Conservation (phyloP, 768 basidiomycete species). For the Trametes cinnabarina region DNA sequence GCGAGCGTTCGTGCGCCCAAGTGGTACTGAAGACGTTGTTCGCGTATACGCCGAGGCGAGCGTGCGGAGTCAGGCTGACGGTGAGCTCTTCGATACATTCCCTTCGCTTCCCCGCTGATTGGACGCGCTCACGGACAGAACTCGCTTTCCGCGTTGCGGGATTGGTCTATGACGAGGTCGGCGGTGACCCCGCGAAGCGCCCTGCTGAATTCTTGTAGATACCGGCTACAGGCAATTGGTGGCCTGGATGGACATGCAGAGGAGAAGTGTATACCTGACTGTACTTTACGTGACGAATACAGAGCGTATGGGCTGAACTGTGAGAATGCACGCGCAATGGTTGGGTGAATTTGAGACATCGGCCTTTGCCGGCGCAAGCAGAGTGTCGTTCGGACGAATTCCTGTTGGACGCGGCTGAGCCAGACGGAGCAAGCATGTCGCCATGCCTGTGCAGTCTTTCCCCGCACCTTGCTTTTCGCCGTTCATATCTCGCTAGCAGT, state of each 20-base stretch:
- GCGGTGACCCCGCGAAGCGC: slow-evolving; percentile 73
- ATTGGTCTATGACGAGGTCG: slow-evolving; percentile 78
- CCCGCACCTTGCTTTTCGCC: background rate
- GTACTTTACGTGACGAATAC: slow-evolving; percentile 12
- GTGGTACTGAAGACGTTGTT: slow-evolving; percentile 98
- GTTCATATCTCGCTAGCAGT: background rate
- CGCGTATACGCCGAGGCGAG: slow-evolving; percentile 95
- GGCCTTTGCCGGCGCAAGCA: slow-evolving; percentile 6
- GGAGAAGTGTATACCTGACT: slow-evolving; percentile 16
- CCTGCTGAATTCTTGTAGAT: slow-evolving; percentile 73
- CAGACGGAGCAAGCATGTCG: slow-evolving; percentile 13
- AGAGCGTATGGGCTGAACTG: background rate
- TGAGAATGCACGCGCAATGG: background rate
- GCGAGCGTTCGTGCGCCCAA: slow-evolving; percentile 91
- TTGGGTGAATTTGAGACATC: slow-evolving; percentile 17
- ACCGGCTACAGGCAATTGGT: background rate
- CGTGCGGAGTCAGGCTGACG: slow-evolving; percentile 71
- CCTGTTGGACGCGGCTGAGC: background rate
- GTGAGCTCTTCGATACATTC: slow-evolving; percentile 42
- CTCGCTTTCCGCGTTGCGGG: slow-evolving; percentile 85
- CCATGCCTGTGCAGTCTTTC: slow-evolving; percentile 8
- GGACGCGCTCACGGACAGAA: slow-evolving; percentile 43
- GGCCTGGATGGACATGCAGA: background rate
- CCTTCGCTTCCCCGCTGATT: slow-evolving; percentile 1
- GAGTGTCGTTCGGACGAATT: background rate